Evolutionary conservation across 495 filamentous ascomycete genomes (phyloP), one percentile per base, ranked within the genome.

Genomic region (Ascobolus immersus): DNA sequence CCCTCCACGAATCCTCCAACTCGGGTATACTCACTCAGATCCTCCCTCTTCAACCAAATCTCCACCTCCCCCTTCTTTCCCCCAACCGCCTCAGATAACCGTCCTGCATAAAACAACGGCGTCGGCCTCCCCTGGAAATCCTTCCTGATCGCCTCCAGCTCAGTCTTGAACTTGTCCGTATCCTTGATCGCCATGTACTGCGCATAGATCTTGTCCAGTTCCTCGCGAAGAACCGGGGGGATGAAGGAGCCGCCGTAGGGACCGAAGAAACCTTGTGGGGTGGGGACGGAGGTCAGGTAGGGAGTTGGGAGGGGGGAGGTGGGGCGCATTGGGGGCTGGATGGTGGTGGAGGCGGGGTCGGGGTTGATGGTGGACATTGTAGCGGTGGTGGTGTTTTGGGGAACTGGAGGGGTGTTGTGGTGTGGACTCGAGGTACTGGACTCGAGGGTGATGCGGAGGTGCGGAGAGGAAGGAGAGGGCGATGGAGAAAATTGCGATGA

Each of bases 111-210:
- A 27, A 43, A 40, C 15, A 44, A 15, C 12, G 42, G 40, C 12
- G 42, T 44, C 4, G 42, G 42, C 2, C 42, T 34, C 4, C 42
- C 42, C n/a, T 44, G 42, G 32, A 43, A 44, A 28, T 44, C 43
- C 28, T 33, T 39, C 3, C 42, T 35, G 15, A 44, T 43, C 8
- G 27, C 32, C 22, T 30, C 34, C 5, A 44, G 42, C 29, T 43
- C 42, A 7, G 35, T 33, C 21, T 39, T 20, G 19, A 43, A 44
- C 5, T 43, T 18, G 0, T 40, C 40, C 18, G 23, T 33, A 21
- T 43, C 21, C 2, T 36, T 31, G 1, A 44, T 34, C 14, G 39
- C 26, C 6, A 41, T 26, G 27, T 43, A 44, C 6, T 28, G 11
- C 8, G 21, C 23, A 12, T 36, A 39, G 17, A 44, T 36, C 18